Evolutionary conservation across 2,329 filamentous ascomycete species (phyloP), one percentile per base, ranked within the genome.

Genomic region (Hymenoscyphus linearis): DNA sequence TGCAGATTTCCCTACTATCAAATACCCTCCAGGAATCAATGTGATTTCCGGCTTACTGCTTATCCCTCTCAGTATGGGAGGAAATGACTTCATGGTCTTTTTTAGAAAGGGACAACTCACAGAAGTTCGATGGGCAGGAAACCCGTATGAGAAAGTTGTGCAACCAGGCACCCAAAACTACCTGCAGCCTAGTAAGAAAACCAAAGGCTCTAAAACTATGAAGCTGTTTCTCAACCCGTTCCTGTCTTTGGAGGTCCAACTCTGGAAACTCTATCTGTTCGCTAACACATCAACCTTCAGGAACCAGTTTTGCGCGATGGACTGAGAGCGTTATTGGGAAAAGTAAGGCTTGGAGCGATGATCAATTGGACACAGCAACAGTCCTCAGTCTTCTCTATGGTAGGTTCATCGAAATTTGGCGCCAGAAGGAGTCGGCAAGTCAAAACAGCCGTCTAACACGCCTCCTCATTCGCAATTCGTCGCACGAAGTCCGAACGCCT

Each of bases 321-420:
- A 60, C 62, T 27, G 67, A 70, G 37, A 70, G 64, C 1, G 62
- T 68, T 31, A 37, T 55, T 18, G 66, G 65, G 10, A 66, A 55
- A 55, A 65, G 66, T 26, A 65, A 54, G 36, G 60, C 65, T 40
- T 70, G 66, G 67, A 66, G 59, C 3, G 67, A 64, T n/a, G 67
- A 69, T 55, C 65, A 70, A 47, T n/a, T 67, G 14, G 68, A 68
- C n/a, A 67, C 66, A 9, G 68, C 68, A 13, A 60, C 62, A 10
- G 61, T 69, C 4, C 47, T 69, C 14, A 58, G 65, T 25, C 54
- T 68, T 13, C 36, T 68, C 2, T 69, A 69, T 35, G 66, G 67
- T 10, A 64, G 65, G 55, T 70, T 70, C 55, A 66, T 67, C 27
- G 68, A 70, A 18, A 65, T 68, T 6, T 70, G 67, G 63, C 53